Evolutionary conservation across 2,329 filamentous ascomycete species (phyloP), one percentile per base, ranked within the genome.

Genomic region (Trichophyton simii): DNA sequence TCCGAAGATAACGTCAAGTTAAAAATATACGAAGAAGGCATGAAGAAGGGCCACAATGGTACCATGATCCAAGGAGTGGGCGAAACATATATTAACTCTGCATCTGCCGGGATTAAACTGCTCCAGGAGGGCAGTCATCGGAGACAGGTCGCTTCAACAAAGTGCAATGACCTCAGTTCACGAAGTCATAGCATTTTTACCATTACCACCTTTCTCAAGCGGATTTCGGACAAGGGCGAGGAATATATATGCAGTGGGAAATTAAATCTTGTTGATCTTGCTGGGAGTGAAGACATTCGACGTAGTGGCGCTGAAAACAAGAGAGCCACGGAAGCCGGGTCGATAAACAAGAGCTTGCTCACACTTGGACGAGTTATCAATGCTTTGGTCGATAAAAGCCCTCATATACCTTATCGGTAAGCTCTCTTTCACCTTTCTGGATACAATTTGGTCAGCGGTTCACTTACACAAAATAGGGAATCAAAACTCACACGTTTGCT

Each of bases 11-110:
- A 79, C 63, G 80, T 83, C 11, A 97, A 96, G 73, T 79, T 99
- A 59, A 99, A 97, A 72, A 96, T 99, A 61, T 99, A 86, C 71
- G 94, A 99, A 66, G 94, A 96, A 70, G 74, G 75, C 54, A 63
- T 65, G 9, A 89, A 89, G 69, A 91, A 89, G 70, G 90, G 90
- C n/a, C 85, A 92, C 66, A 83, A 84, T 18, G 68, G 65, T 18
- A 97, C 94, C 0, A 76, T 96, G 61, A 92, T 99, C 1, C 94
- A 99, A 73, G 94, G 94, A 3, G 95, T 99, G 90, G 95, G 97
- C 73, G 94, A 99, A 75, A 87, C 88, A 5, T 89, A 96, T 72
- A 95, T 99, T 69, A 88, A 89, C 70, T 88, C 80, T 65, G 91
- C 94, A 0, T 81, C 83, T 11, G 87, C 91, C 58, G 94, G 94